Conservation (phyloP, 2,329 filamentous ascomycete species). For the Myrmaecium sp. region DNA sequence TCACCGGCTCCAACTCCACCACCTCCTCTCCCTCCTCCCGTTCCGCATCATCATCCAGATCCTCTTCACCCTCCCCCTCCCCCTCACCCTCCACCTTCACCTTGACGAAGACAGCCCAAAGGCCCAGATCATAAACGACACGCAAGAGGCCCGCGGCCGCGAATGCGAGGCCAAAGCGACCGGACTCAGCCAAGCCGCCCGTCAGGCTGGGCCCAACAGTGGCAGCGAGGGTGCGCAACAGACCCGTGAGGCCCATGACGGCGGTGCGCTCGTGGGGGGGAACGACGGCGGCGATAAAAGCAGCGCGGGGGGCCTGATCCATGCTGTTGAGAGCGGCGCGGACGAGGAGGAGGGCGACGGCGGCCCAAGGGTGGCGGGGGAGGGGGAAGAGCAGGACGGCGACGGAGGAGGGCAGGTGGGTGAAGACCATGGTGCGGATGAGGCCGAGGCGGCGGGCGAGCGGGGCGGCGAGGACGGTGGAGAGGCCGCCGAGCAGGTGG, state of each 20-base stretch:
- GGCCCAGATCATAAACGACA: slow-evolving; percentile 17
- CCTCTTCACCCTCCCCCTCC: slow-evolving; percentile 6
- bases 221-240: slow-evolving; percentile 19
- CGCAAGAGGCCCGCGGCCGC: slow-evolving; percentile 20
- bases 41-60: slow-evolving; percentile 5
- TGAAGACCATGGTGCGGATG: slow-evolving; percentile 27
- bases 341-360: slow-evolving; percentile 15
- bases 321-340: slow-evolving; percentile 18
- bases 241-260: slow-evolving; percentile 23
- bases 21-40: slow-evolving; percentile 7
- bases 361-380: slow-evolving; percentile 6
- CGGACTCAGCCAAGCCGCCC: slow-evolving; percentile 16
- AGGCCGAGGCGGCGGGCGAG: slow-evolving; percentile 47
- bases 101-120: slow-evolving; percentile 19
- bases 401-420: slow-evolving; percentile 18
- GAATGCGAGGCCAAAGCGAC: slow-evolving; percentile 22
- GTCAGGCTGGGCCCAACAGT: slow-evolving; percentile 16
- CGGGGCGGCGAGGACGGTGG: slow-evolving; percentile 37
- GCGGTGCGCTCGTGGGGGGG: slow-evolving; percentile 19
- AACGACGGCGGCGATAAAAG: slow-evolving; percentile 18
- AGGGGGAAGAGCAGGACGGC: slow-evolving; percentile 16
- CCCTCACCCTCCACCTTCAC: slow-evolving; percentile 12
- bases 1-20: background rate
- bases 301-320: slow-evolving; percentile 21
- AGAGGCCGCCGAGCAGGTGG: slow-evolving; percentile 24